These are phyloP conservation scores for Dothistroma septosporum DNA, from an alignment of 2,329 filamentous ascomycete genomes.

Conservation along the genomic window DNA sequence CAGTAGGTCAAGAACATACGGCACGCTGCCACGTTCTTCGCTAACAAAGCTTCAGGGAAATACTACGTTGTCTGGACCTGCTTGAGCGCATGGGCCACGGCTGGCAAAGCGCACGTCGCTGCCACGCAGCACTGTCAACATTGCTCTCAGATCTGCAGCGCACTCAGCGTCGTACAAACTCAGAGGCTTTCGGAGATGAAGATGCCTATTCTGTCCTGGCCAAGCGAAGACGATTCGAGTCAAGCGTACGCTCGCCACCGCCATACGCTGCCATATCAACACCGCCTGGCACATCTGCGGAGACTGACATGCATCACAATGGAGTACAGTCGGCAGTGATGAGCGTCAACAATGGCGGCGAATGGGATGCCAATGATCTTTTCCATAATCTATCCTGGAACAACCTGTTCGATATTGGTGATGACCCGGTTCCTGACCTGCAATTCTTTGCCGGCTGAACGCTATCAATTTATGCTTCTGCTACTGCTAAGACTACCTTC, in stretches of 20 bases:
- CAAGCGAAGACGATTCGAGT: constrained; percentile 11
- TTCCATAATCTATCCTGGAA: constrained; percentile 23
- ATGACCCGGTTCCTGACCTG: constrained; percentile 3
- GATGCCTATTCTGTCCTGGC: background rate
- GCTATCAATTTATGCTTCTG: too few relatives aligned
- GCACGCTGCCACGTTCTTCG: background rate
- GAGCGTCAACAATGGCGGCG: background rate
- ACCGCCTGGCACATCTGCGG: background rate
- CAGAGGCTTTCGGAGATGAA: constrained; percentile 14
- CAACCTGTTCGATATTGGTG: constrained; percentile 22
- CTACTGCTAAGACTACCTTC: too few relatives aligned
- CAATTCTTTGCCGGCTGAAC: background rate
- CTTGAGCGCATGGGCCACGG: constrained; percentile 20
- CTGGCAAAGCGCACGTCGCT: constrained; percentile 21
- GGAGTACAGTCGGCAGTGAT: background rate
- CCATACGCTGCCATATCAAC: background rate
- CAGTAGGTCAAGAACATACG: constrained; percentile 10
- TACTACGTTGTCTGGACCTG: constrained; percentile 20
- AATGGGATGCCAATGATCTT: constrained; percentile 23
- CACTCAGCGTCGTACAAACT: constrained; percentile 7
- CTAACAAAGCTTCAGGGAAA: constrained; percentile 12
- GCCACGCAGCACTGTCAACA: constrained; percentile 20
- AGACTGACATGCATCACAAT: background rate
- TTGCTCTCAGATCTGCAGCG: constrained; percentile 21
- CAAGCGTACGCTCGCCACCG: background rate